Evolutionary conservation across 345 rosid genomes (phyloP), one percentile per base, ranked within the genome.

Genomic region (Acer negundo): DNA sequence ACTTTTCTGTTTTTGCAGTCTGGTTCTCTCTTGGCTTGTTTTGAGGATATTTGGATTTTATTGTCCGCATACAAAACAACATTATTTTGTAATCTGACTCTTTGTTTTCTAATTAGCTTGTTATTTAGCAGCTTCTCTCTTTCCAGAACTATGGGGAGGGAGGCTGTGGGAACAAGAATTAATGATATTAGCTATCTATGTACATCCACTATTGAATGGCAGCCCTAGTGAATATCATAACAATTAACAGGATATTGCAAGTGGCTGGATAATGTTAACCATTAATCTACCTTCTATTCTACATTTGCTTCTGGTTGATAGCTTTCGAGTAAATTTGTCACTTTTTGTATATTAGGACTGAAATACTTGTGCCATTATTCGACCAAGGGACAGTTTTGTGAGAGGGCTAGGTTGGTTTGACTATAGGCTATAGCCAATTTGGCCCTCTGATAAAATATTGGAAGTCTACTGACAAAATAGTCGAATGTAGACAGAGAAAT

Each of bases 281-380:
- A 19, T 28, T 6, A 71, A 71, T 31, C 22, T 77, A 17, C 16
- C 12, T 46, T 19, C 17, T 49, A 12, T 46, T n/a, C 7, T 61
- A 7, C 19, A 69, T 46, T 24, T 71, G 66, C 76, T 78, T 71
- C 19, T 49, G 9, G 63, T 71, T 20, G 66, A 13, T 11, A 77
- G 44, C 55, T 47, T 35, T 22, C 19, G 28, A 42, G 47, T 62
- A 42, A 38, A 3, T 64, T 63, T 74, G 68, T 49, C 49, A 46
- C 73, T 69, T 16, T 8, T 49, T 47, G 42, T 42, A 49, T 7
- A 49, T 24, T 49, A 7, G 10, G 59, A 58, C 11, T 35, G 61
- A 6, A 68, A 49, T n/a, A 68, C 8, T 38, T 68, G 47, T 47
- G 17, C n/a, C 66, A 35, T 35, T 72, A 10, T 56, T 56, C 55